Base-by-base conservation (phyloP, 2,329 filamentous ascomycete species). In the Ceratocystis alfenasii region DNA sequence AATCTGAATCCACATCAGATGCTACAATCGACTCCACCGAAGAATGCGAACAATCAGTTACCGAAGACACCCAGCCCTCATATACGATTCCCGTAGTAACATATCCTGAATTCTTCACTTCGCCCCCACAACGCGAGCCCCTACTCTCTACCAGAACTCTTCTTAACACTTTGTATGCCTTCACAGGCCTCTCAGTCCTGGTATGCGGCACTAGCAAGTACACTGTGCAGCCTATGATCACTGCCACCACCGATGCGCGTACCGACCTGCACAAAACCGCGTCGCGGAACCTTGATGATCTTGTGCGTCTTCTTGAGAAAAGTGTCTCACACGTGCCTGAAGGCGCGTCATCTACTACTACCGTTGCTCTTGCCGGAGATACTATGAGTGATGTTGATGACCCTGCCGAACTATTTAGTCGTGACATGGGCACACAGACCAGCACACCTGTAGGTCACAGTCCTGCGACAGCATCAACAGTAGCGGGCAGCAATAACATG, bases 391-490 rank as follows among this genome's bases (percentile, higher is more conserved):
- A 79, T 30, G 78, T 76, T 67, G 81, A 82, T 68, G 85, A 87
- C 70, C 89, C 89, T 0, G 85, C 87, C 0, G 89, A 93, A 74
- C 82, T 92, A 68, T 94, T 90, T 75, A 88, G 92, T 74, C 84
- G 88, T 59, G 89, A 94, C 72, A 82, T 90, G 68, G 88, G 88
- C 69, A 88, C 89, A 0, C 89, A 94, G 74, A 94, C 89, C 0
- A 85, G 84, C 25, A 71, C 72, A 59, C 70, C 73, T 63, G 10
- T 30, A 15, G 25, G 30, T 22, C 33, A 59, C 70, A 66, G 36
- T 20, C 53, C 50, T 50, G 20, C 66, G 15, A 46, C 61, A 33
- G 55, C 15, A 17, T 53, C 48, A 20, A 22, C 20, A 1, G 8
- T 22, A 20, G 48, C 48, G 2, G 55, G 17, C n/a, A 30, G 12